Base-by-base conservation (phyloP, 2,329 filamentous ascomycete genomes). In the Aureobasidium sp. region DNA sequence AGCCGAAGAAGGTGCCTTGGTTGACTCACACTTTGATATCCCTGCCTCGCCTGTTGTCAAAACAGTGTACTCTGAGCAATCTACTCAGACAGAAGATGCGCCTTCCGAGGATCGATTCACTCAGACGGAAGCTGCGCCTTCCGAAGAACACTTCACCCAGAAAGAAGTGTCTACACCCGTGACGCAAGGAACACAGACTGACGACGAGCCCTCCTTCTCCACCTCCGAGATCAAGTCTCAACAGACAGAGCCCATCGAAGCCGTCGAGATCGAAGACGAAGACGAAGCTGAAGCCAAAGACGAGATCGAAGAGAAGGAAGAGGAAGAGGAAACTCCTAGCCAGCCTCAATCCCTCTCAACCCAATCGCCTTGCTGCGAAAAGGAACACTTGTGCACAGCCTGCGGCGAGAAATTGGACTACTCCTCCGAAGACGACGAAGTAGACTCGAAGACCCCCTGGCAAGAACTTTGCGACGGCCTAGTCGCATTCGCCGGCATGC, bases 401-500 rank as follows among this genome's bases (percentile, higher is more conserved):
- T 58, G 55, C 13, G 55, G 55, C 43, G 35, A 49, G 15, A 19
- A 47, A 17, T 15, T 58, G 31, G 60, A 62, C 29, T 51, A 55
- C 33, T 60, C 38, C n/a, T 62, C 40, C 33, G 38, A 54, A 53
- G 61, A 60, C 8, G 54, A 57, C 13, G 55, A 40, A 23, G 9
- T 33, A 5, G 19, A 60, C 25, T 57, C 61, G 11, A 70, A 66
- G 59, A 68, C 66, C n/a, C 69, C 71, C 5, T 71, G 70, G 68
- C 66, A 66, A 53, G 71, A 73, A 60, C 65, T 73, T 7, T 73
- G 70, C 67, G 65, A 67, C 23, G 66, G 68, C 23, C 53, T 72
- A 55, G 61, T 64, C 17, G 66, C 65, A 51, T 65, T 72, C 49
- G 70, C 70, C 17, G 71, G 71, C 17, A 67, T 72, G 61, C 65